Evolutionary conservation across 495 filamentous ascomycete genomes (phyloP).

Genomic region (Aspergillus saccharolyticus): DNA sequence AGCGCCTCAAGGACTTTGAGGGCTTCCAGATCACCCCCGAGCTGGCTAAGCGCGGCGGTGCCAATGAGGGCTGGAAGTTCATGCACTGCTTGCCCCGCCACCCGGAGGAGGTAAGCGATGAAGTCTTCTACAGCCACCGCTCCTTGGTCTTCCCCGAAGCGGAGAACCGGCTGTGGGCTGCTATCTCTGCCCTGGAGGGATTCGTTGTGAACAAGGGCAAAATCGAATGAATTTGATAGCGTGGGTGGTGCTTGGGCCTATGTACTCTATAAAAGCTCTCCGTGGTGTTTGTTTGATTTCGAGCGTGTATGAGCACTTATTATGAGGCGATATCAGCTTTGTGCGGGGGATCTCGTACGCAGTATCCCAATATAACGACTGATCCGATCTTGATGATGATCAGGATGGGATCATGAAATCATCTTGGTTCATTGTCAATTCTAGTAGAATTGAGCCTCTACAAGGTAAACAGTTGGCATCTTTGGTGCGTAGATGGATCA

Average conservation of each 20-base stretch:
- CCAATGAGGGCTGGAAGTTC: conserved; percentile 88
- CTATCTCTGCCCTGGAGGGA: conserved; percentile 76
- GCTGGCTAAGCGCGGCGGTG: conserved; percentile 76
- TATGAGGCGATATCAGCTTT: conserved; percentile 2
- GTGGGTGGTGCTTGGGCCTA: too few species aligned
- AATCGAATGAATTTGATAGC: conserved; percentile 36
- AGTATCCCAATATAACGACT: neutral
- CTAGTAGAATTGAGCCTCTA: too few species aligned
- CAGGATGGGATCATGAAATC: too few species aligned
- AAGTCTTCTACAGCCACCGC: conserved; percentile 79
- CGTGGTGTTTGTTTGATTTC: neutral
- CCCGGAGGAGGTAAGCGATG: conserved; percentile 87
- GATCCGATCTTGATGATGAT: too few species aligned
- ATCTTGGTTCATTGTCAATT: too few species aligned
- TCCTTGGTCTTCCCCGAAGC: conserved; percentile 89
- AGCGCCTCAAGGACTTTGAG: conserved; percentile 72
- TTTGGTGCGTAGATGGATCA: too few species aligned
- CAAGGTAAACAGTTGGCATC: too few species aligned
- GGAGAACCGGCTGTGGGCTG: conserved; percentile 90
- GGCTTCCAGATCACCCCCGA: conserved; percentile 87
- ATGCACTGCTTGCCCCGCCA: conserved; percentile 99
- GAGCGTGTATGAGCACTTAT: neutral
- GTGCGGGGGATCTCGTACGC: neutral
- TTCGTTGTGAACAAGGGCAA: conserved; percentile 90
- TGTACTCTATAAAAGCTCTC: neutral